These are phyloP conservation scores for Phytophthora cajani DNA, from an alignment of 352 stramenopile genomes.

Conservation along the genomic window DNA sequence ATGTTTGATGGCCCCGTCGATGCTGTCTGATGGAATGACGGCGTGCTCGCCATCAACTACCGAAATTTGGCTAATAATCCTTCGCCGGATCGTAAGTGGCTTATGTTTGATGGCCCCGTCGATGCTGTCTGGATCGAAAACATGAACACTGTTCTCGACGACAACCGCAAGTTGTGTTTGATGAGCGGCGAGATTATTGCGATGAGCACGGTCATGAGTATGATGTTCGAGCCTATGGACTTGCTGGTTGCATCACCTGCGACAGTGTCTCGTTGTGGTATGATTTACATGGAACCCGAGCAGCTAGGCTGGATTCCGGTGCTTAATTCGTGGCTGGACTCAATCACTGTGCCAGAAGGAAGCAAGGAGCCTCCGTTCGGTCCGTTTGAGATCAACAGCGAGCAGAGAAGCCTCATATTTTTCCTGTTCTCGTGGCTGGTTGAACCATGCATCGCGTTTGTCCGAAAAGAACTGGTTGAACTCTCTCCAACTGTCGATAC, in stretches of 20 bases:
- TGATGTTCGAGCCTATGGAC: constrained; percentile 97
- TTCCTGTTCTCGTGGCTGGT: constrained; percentile 91
- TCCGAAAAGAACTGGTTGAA: constrained; percentile 89
- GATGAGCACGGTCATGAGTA: constrained; percentile 95
- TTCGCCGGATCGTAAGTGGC: constrained; percentile 89
- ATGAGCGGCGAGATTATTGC: constrained; percentile 96
- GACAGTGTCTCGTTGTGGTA: constrained; percentile 93
- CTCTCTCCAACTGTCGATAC: constrained; percentile 90
- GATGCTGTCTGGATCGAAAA: constrained; percentile 96
- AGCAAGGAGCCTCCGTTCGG: constrained; percentile 31
- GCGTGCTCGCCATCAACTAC: constrained; percentile 94
- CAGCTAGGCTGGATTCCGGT: constrained; percentile 91
- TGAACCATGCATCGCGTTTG: constrained; percentile 89
- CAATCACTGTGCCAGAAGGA: constrained; percentile 47
- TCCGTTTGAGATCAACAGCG: constrained; percentile 74
- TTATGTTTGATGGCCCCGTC: constrained; percentile 94
- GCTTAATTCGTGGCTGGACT: constrained; percentile 91
- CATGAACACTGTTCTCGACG: constrained; percentile 96
- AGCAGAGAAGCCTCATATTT: constrained; percentile 74
- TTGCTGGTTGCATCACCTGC: constrained; percentile 93
- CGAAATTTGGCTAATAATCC: constrained; percentile 80
- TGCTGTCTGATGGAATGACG: constrained; percentile 94
- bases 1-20: constrained; percentile 95
- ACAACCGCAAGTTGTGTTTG: constrained; percentile 95
- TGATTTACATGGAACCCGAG: constrained; percentile 96